A percentile compares a stretch with the other conserved stretches of the same genome.
Conservation (phyloP, 2,329 filamentous ascomycete species). For the Pseudocercospora pini-densiflorae region DNA sequence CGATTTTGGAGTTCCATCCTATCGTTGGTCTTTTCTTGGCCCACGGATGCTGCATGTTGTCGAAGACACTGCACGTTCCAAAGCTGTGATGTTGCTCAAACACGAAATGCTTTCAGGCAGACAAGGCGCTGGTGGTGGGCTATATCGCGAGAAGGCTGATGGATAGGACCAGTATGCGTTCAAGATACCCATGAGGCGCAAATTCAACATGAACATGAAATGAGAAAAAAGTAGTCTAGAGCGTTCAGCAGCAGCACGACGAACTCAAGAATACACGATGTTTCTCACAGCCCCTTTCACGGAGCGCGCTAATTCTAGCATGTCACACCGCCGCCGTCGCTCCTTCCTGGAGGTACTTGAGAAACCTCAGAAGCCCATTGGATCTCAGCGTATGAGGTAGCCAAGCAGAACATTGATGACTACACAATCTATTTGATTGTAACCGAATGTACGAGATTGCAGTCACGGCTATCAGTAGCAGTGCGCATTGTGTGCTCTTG, state of each 20-base stretch:
- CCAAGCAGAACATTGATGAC: background rate
- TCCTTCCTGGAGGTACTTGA: background rate
- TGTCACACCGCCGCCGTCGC: background rate
- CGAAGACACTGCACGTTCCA: slow-evolving; percentile 91
- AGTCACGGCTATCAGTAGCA: too few species aligned
- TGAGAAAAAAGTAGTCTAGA: background rate
- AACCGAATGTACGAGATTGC: background rate
- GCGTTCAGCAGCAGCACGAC: background rate
- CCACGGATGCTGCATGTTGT: slow-evolving; percentile 95
- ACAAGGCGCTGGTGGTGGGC: slow-evolving; percentile 1
- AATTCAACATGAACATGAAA: background rate
- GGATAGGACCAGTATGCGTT: background rate
- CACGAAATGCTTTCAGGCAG: background rate
- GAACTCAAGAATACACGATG: background rate
- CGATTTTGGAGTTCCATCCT: slow-evolving; percentile 81
- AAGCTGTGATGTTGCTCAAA: slow-evolving; percentile 61
- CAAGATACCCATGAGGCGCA: background rate
- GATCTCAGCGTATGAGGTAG: background rate
- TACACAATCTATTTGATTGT: background rate
- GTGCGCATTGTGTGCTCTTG: too few species aligned
- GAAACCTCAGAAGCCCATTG: background rate
- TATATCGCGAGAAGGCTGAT: background rate
- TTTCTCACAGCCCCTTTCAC: background rate
- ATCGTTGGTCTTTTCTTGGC: slow-evolving; percentile 77
- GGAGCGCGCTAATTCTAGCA: background rate